Base-by-base conservation (phyloP, 2,329 filamentous ascomycete species). In the Colletotrichum shisoi region DNA sequence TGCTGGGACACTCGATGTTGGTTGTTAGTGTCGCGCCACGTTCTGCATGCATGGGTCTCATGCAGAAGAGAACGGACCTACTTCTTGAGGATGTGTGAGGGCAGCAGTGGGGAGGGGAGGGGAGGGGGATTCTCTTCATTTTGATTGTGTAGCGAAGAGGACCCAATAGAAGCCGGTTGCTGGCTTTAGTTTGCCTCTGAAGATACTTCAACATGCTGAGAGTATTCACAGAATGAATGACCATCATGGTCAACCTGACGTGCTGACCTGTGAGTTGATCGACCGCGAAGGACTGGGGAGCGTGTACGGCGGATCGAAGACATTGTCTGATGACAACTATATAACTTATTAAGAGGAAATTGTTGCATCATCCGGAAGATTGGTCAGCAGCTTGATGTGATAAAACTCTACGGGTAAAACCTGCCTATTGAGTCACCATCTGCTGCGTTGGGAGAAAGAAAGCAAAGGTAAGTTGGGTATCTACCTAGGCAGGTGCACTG, bases 141-240 rank as follows among this genome's bases (percentile, higher is more conserved):
- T n/a, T 31, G 21, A 48, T 15, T 11, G 13, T 3, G 6, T 31
- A 31, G 3, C 17, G 17, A 31, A 9, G 24, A 31, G 15, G 15
- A 8, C 24, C 3, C 24, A 8, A 9, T 2, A 9, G 46, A 49
- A 2, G 42, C 5, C 5, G 40, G 7, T n/a, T 44, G 7, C 21
- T 48, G 8, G 45, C 2, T 27, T 48, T 6, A 17, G 21, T 48
- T 46, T n/a, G 8, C 21, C 21, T 17, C 45, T 27, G 7, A 48
- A 21, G 7, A 9, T 27, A 79, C 21, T 79, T 82, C 34, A 74
- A 84, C 70, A 81, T 79, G 8, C 73, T 84, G 68, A 76, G 81
- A 31, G 78, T 78, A 40, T 85, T 79, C 62, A 84, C 82, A 0
- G 82, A 84, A 71, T 75, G 79, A 17, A 85, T 85, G 77, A 83